Percentiles rank a stretch among this genome's conserved stretches.
These are phyloP conservation scores for Clathrus columnatus DNA, from an alignment of 768 basidiomycete genomes.

Conservation along the genomic window DNA sequence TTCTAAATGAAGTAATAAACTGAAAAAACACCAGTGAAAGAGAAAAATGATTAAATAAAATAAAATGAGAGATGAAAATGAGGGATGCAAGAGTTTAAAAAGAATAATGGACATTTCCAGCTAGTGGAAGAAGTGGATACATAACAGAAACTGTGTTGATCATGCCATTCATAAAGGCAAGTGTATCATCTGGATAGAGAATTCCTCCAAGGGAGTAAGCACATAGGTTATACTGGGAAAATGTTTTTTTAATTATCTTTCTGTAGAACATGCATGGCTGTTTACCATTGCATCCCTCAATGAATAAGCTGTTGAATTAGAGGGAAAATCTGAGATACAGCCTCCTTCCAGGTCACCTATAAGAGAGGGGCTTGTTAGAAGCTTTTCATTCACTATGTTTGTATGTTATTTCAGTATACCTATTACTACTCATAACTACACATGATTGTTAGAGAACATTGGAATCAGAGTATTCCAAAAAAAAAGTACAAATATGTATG, in stretches of 20 bases:
- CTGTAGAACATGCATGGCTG: background rate
- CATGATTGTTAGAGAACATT: too few species aligned
- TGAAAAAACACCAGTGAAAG: too few species aligned
- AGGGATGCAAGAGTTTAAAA: too few species aligned
- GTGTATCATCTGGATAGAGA: background rate
- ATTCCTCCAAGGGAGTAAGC: slow-evolving; percentile 1
- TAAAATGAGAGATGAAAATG: too few species aligned
- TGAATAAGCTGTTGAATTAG: background rate
- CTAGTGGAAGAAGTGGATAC: too few species aligned
- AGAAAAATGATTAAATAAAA: too few species aligned
- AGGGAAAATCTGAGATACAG: background rate
- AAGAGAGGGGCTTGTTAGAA: background rate
- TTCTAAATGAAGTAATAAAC: too few species aligned
- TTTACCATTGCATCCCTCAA: background rate
- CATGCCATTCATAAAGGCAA: background rate
- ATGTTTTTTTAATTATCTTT: background rate
- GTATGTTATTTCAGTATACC: too few species aligned
- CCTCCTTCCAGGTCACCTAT: slow-evolving; percentile 4
- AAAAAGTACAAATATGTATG: background rate
- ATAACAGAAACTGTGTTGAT: slow-evolving; percentile 1
- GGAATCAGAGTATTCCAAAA: background rate
- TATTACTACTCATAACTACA: background rate
- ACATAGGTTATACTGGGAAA: background rate
- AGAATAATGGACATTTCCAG: too few species aligned
- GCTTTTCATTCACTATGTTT: too few species aligned